These are phyloP conservation scores for Tribonema minus DNA, from an alignment of 108 stramenopile genomes.

Conservation along the genomic window DNA sequence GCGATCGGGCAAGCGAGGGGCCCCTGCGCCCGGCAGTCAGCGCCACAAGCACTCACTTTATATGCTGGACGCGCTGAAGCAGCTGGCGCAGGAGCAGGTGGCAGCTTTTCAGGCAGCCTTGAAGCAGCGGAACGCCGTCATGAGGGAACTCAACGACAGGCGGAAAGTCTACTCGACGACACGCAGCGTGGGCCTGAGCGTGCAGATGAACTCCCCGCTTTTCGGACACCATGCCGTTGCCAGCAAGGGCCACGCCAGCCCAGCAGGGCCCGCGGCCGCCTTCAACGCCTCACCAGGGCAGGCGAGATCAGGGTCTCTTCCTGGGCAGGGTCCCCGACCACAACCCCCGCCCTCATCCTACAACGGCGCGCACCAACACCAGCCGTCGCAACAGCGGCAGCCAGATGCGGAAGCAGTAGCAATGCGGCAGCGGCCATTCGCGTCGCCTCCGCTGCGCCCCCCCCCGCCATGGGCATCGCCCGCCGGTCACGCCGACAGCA, in stretches of 20 bases:
- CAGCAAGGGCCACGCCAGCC: too few species aligned
- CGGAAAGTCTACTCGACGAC: constrained; percentile 20
- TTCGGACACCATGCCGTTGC: not conserved
- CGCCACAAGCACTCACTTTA: constrained; percentile 26
- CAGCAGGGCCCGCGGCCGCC: too few species aligned
- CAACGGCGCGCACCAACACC: too few species aligned
- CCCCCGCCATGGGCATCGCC: too few species aligned
- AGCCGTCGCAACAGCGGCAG: too few species aligned
- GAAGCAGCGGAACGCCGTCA: constrained; percentile 20
- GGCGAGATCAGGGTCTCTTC: not conserved
- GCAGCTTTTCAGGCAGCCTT: constrained; percentile 25
- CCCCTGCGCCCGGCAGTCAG: constrained; percentile 20
- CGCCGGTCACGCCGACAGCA: too few species aligned
- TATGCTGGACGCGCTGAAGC: constrained; percentile 21
- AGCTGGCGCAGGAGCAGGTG: constrained; percentile 17
- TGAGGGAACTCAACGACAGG: constrained; percentile 15
- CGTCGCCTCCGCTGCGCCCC: too few species aligned
- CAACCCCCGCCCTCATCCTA: too few species aligned
- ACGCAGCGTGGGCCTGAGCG: constrained; percentile 13
- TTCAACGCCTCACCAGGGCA: not conserved
- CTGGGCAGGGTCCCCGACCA: too few species aligned
- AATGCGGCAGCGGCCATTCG: too few species aligned
- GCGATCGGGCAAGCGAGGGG: not conserved
- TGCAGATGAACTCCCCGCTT: constrained; percentile 21
- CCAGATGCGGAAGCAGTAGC: too few species aligned